These are phyloP conservation scores for Cardamine occulta DNA, from an alignment of 345 rosid species.

Conservation along the genomic window DNA sequence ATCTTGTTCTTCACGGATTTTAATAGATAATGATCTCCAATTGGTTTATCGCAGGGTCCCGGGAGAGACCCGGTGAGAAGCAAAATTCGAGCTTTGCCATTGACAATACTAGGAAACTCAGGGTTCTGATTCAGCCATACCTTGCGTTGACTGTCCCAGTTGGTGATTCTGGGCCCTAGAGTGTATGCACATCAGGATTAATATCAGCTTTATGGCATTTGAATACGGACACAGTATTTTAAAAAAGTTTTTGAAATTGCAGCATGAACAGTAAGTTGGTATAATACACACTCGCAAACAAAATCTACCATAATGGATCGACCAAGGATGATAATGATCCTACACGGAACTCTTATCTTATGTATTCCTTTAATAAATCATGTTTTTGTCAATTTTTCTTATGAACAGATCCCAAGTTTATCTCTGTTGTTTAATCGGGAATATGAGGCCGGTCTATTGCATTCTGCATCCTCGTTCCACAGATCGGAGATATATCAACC, in stretches of 20 bases:
- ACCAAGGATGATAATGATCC: slow-evolving; percentile 35
- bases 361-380: slow-evolving; percentile 35
- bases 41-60: slow-evolving; percentile 80
- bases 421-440: slow-evolving; percentile 1
- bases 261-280: slow-evolving; percentile 22
- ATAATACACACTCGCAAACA: slow-evolving; percentile 10
- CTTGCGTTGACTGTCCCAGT: slow-evolving; percentile 80
- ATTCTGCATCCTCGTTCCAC: slow-evolving; percentile 74
- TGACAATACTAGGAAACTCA: slow-evolving; percentile 72
- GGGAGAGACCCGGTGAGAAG: slow-evolving; percentile 88
- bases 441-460: slow-evolving; percentile 45
- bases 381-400: slow-evolving; percentile 34
- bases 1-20: slow-evolving; percentile 90
- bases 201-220: slow-evolving; percentile 40
- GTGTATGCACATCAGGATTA: slow-evolving; percentile 60
- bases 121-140: slow-evolving; percentile 75
- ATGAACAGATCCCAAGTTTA: slow-evolving; percentile 27
- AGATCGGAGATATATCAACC: slow-evolving; percentile 64
- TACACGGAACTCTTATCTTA: slow-evolving; percentile 25
- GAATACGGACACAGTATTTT: too few relatives aligned
- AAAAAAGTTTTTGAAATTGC: slow-evolving; percentile 10
- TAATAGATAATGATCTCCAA: slow-evolving; percentile 83
- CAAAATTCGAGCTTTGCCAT: slow-evolving; percentile 74
- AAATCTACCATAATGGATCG: slow-evolving; percentile 21
- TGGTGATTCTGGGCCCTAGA: slow-evolving; percentile 68